Conservation (phyloP, 192 early-diverging fungal species). For the Coemansia sp. region DNA sequence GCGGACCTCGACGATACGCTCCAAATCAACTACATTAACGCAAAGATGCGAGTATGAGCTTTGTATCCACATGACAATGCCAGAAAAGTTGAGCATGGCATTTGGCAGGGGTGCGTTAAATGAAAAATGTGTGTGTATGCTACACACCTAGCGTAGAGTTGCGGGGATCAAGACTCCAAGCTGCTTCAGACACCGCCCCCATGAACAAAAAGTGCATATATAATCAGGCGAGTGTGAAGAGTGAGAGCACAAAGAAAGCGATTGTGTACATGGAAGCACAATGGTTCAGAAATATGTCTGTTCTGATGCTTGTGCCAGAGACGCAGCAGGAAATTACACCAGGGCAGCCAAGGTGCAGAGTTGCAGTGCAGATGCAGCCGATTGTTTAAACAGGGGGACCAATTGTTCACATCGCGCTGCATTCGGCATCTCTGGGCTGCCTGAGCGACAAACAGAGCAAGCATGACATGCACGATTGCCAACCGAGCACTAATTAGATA, state of each 20-base stretch:
- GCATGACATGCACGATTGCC: too few species aligned
- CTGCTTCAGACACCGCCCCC: constrained; percentile 6
- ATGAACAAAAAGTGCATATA: constrained; percentile 8
- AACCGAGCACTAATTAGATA: too few species aligned
- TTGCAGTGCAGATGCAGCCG: constrained; percentile 8
- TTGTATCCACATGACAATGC: background rate
- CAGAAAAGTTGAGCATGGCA: too few species aligned
- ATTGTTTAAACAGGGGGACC: background rate
- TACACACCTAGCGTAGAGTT: background rate
- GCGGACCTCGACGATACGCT: constrained; percentile 52
- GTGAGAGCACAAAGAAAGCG: background rate
- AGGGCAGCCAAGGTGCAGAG: background rate
- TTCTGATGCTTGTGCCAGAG: background rate
- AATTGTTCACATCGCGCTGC: too few species aligned
- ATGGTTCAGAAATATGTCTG: too few species aligned
- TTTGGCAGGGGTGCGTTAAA: background rate
- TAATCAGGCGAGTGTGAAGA: constrained; percentile 1
- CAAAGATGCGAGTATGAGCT: too few species aligned
- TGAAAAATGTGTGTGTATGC: background rate
- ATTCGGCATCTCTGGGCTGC: too few species aligned
- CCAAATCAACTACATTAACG: constrained; percentile 46
- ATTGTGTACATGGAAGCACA: constrained; percentile 6
- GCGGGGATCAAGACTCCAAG: too few species aligned
- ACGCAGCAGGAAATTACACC: constrained; percentile 5
- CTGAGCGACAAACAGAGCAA: too few species aligned